Evolutionary conservation across 768 basidiomycete species (phyloP).

Genomic region (Tephrocybe sp.): DNA sequence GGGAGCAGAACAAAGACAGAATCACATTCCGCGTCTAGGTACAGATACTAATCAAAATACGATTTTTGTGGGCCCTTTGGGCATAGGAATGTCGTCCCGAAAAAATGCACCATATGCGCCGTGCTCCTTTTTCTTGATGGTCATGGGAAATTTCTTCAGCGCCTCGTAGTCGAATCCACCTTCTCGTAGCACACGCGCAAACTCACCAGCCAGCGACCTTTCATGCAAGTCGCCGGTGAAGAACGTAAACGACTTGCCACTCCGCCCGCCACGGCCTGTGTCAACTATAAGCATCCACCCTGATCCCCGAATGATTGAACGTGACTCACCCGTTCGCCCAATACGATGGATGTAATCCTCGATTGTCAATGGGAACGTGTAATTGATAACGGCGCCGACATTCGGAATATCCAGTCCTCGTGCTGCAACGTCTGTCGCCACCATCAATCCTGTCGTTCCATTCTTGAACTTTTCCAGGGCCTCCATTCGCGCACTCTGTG

Average conservation of each 20-base stretch:
- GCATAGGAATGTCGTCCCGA: slow-evolving; percentile 62
- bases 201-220: slow-evolving; percentile 84
- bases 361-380: slow-evolving; percentile 96
- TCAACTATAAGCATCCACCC: slow-evolving; percentile 21
- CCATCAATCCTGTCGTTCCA: slow-evolving; percentile 78
- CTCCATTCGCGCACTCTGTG: slow-evolving; percentile 80
- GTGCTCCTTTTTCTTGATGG: slow-evolving; percentile 96
- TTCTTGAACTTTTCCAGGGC: slow-evolving; percentile 85
- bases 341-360: slow-evolving; percentile 93
- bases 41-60: slow-evolving; percentile 48
- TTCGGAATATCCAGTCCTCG: slow-evolving; percentile 97
- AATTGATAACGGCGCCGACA: slow-evolving; percentile 92
- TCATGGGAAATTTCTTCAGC: slow-evolving; percentile 89
- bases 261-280: slow-evolving; percentile 84
- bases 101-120: slow-evolving; percentile 88
- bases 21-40: not conserved
- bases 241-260: slow-evolving; percentile 92
- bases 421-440: slow-evolving; percentile 97
- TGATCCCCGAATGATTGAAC: slow-evolving; percentile 2
- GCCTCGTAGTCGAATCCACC: slow-evolving; percentile 78
- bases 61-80: slow-evolving; percentile 73
- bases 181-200: slow-evolving; percentile 88
- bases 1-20: too few species aligned
- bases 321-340: slow-evolving; percentile 73
- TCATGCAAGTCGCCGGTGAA: slow-evolving; percentile 93